phyloP scores from a whole-genome alignment of 805 yeast genomes.

The Metschnikowia matae region DNA sequence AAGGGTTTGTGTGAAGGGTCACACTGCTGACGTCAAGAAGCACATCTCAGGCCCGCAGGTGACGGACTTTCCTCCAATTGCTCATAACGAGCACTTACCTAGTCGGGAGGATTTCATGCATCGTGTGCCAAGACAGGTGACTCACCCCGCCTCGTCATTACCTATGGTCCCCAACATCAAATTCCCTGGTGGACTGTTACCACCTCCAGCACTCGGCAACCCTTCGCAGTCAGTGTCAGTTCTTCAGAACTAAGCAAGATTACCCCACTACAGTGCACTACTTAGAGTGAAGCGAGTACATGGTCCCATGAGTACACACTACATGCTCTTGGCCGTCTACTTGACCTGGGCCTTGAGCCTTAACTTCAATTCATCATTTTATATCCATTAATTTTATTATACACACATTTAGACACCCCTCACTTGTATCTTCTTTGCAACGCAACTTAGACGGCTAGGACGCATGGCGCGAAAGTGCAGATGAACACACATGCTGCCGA shows the following conservation, averaged over 20 bases:
- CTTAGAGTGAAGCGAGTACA: not conserved
- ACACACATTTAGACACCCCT: not conserved
- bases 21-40: constrained; percentile 4
- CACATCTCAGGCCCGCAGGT: constrained; percentile 4
- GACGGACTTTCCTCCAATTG: constrained; percentile 11
- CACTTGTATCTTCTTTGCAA: not conserved
- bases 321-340: not conserved
- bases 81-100: not conserved
- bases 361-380: not conserved
- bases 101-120: not conserved
- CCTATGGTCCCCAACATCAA: not conserved
- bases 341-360: not conserved
- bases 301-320: not conserved
- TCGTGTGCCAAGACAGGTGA: not conserved
- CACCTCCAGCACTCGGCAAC: constrained; percentile 3
- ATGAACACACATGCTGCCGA: not conserved
- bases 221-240: constrained; percentile 2
- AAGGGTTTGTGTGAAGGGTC: constrained; percentile 33
- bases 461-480: constrained; percentile 1
- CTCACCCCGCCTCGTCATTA: not conserved
- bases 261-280: not conserved
- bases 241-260: not conserved
- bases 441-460: not conserved
- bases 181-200: not conserved
- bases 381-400: not conserved